A percentile compares a stretch with the other conserved stretches of the same genome.
These are phyloP conservation scores for Lasiosphaeris hirsuta DNA, from an alignment of 495 filamentous ascomycete species.

Conservation along the genomic window DNA sequence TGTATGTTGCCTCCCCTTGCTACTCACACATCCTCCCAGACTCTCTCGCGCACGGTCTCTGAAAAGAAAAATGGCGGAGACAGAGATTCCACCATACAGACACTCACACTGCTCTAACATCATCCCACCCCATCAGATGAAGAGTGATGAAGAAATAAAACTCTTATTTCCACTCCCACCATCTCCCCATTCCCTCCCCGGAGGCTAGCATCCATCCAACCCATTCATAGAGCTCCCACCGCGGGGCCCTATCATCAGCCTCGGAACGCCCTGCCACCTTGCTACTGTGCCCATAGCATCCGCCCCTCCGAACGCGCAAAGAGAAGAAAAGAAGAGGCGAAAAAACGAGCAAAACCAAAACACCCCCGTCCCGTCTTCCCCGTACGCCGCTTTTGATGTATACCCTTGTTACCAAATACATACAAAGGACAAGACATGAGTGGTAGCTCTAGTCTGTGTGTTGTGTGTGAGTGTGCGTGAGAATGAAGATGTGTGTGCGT, in stretches of 20 bases:
- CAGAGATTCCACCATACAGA: too few relatives aligned
- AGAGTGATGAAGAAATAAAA: too few relatives aligned
- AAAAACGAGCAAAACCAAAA: slow-evolving; percentile 11
- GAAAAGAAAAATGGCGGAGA: too few relatives aligned
- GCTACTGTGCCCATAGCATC: background rate
- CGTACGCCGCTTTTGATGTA: slow-evolving; percentile 29
- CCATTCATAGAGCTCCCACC: background rate
- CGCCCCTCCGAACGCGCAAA: background rate
- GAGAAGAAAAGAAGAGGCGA: background rate
- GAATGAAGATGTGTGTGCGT: too few relatives aligned
- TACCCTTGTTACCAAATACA: slow-evolving; percentile 27
- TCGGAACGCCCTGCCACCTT: background rate
- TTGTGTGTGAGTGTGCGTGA: too few relatives aligned
- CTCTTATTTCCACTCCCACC: too few relatives aligned
- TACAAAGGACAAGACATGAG: slow-evolving; percentile 6
- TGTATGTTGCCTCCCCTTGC: background rate
- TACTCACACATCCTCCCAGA: background rate
- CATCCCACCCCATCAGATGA: too few relatives aligned
- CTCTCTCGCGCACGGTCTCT: too few relatives aligned
- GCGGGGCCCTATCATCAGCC: background rate
- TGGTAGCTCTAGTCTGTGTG: too few relatives aligned
- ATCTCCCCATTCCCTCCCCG: too few relatives aligned
- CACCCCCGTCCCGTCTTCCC: slow-evolving; percentile 7
- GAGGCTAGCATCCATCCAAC: too few relatives aligned
- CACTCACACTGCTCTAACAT: too few relatives aligned